Conservation (phyloP, 202 grass and related monocot species). For the Saccharum hybrid region DNA sequence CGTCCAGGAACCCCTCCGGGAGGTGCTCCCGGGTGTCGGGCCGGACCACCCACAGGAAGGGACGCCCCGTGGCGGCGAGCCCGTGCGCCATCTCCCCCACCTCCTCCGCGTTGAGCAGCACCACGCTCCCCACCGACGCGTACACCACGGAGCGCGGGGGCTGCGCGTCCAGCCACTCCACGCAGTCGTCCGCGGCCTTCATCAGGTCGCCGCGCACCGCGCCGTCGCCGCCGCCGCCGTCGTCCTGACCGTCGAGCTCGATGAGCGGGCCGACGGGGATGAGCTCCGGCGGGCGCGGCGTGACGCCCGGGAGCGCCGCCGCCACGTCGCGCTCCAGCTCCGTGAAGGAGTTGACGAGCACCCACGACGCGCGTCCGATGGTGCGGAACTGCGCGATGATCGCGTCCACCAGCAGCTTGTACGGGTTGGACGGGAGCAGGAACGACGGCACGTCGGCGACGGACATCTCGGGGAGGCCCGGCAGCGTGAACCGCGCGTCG, state of each 20-base stretch:
- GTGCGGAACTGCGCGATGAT: conserved; percentile 59
- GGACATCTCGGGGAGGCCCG: conserved; percentile 60
- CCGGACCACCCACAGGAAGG: conserved; percentile 87
- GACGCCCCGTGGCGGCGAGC: conserved; percentile 50
- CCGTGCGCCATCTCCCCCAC: conserved; percentile 74
- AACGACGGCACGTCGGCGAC: conserved; percentile 74
- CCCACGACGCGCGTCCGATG: conserved; percentile 61
- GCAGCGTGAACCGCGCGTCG: conserved; percentile 41
- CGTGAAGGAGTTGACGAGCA: conserved; percentile 79
- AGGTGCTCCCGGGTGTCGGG: conserved; percentile 44
- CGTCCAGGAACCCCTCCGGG: conserved; percentile 57
- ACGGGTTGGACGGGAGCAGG: conserved; percentile 75
- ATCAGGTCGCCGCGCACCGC: conserved; percentile 61
- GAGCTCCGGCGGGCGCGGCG: conserved; percentile 44
- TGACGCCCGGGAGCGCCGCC: conserved; percentile 31
- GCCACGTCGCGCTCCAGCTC: conserved; percentile 70
- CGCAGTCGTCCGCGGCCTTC: conserved; percentile 56
- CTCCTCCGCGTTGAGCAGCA: conserved; percentile 54
- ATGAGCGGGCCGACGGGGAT: conserved; percentile 76
- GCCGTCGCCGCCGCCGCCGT: background rate
- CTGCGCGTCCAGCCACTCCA: conserved; percentile 71
- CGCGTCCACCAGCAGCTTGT: conserved; percentile 50
- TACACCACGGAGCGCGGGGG: conserved; percentile 64
- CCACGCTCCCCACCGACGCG: conserved; percentile 86
- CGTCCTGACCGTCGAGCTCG: conserved; percentile 3